Conservation (phyloP, 495 filamentous ascomycete genomes). For the Extremus antarcticus region DNA sequence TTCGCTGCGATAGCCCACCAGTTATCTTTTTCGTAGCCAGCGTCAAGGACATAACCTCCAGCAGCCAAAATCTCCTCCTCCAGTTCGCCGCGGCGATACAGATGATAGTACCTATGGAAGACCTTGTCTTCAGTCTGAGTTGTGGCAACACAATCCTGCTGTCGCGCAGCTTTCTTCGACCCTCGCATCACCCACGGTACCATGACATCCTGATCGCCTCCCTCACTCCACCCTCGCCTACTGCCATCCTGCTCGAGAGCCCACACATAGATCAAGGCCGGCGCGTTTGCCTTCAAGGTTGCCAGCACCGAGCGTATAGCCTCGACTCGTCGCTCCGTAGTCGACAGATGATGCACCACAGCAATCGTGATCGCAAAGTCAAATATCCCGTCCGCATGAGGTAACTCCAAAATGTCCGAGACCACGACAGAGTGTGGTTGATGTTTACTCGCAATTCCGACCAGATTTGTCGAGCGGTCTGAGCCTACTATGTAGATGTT, state of each 20-base stretch:
- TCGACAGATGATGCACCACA: slow-evolving; percentile 89
- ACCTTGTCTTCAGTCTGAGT: slow-evolving; percentile 34
- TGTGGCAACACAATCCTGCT: slow-evolving; percentile 11
- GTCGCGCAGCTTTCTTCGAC: slow-evolving; percentile 7
- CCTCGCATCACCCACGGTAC: slow-evolving; percentile 82
- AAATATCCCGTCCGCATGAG: slow-evolving; percentile 55
- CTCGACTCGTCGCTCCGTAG: slow-evolving; percentile 58
- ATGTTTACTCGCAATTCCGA: slow-evolving; percentile 54
- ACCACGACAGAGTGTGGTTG: slow-evolving; percentile 53
- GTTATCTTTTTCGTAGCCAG: slow-evolving; percentile 94
- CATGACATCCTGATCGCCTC: slow-evolving; percentile 80
- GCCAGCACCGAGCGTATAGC: slow-evolving; percentile 63
- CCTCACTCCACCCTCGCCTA: slow-evolving; percentile 84
- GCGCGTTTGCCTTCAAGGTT: slow-evolving; percentile 52
- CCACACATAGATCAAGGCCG: slow-evolving; percentile 86
- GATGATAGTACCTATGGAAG: slow-evolving; percentile 89
- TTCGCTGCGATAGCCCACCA: slow-evolving; percentile 74
- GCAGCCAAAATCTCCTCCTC: slow-evolving; percentile 67
- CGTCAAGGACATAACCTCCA: slow-evolving; percentile 63
- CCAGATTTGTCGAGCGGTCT: slow-evolving; percentile 69
- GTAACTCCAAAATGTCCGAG: slow-evolving; percentile 61
- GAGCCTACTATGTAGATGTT: slow-evolving; percentile 75
- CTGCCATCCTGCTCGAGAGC: slow-evolving; percentile 85
- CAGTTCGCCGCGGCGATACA: slow-evolving; percentile 79
- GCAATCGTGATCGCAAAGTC: slow-evolving; percentile 95